phyloP scores from a whole-genome alignment of 768 basidiomycete species.

The Tylopilus sp. region DNA sequence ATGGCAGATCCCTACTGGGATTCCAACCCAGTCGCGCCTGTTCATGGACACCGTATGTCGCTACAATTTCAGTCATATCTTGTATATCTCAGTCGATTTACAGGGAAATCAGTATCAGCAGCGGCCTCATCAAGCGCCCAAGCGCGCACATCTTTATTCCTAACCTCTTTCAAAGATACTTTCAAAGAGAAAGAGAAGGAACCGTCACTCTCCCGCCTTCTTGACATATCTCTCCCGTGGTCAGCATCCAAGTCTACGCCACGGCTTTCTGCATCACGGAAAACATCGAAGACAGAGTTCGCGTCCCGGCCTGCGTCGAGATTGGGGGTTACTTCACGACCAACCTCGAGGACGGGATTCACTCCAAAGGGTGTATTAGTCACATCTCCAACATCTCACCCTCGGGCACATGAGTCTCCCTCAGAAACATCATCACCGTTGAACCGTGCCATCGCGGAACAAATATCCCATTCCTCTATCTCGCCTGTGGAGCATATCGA shows the following conservation, averaged over 20 bases:
- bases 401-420: not conserved
- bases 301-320: constrained; percentile 20
- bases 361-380: not conserved
- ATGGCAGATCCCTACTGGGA: constrained; percentile 70
- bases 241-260: constrained; percentile 19
- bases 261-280: constrained; percentile 14
- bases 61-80: constrained; percentile 13
- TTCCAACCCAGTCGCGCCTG: constrained; percentile 25
- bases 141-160: constrained; percentile 14
- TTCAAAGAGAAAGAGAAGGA: constrained; percentile 27
- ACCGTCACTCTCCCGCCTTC: constrained; percentile 24
- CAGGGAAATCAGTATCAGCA: constrained; percentile 36
- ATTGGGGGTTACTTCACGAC: constrained; percentile 10
- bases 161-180: constrained; percentile 19
- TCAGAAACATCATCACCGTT: not conserved
- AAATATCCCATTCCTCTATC: not conserved
- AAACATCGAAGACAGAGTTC: constrained; percentile 13
- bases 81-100: not conserved
- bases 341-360: constrained; percentile 14
- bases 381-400: not conserved
- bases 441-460: not conserved
- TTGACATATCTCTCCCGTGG: constrained; percentile 37
- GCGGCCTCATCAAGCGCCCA: constrained; percentile 11
- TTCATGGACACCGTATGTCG: constrained; percentile 41
- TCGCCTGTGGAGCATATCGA: constrained; percentile 2